phyloP scores from a whole-genome alignment of 2,329 filamentous ascomycete species.

The Pyrenophora tritici-repentis region DNA sequence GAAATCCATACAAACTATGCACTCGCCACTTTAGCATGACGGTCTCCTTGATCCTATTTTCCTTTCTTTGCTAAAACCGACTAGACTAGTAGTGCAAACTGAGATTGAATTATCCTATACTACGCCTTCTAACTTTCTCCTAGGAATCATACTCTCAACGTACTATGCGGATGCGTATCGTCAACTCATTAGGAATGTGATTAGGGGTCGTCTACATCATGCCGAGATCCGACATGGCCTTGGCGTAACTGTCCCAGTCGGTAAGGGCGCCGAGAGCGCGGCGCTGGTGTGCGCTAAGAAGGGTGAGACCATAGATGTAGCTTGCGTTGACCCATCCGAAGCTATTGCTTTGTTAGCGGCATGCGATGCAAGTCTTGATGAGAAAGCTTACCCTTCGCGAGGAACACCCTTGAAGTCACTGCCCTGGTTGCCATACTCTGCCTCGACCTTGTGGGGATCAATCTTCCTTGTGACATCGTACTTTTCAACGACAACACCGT shows the following conservation, averaged over 20 bases:
- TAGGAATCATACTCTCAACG: background rate
- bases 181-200: constrained; percentile 11
- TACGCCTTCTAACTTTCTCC: no score
- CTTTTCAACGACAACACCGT: constrained; percentile 97
- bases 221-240: constrained; percentile 58
- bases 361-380: background rate
- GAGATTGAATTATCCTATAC: no score
- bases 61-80: no score
- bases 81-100: no score
- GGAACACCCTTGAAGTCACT: constrained; percentile 94
- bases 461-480: constrained; percentile 92
- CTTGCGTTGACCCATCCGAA: constrained; percentile 99
- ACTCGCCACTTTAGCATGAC: no score
- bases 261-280: constrained; percentile 87
- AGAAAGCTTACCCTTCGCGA: constrained; percentile 82
- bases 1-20: no score
- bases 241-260: constrained; percentile 80
- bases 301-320: constrained; percentile 89
- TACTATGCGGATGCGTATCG: constrained; percentile 6
- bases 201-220: constrained; percentile 16
- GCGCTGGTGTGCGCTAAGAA: constrained; percentile 86
- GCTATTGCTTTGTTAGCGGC: constrained; percentile 55
- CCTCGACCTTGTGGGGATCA: constrained; percentile 91
- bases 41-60: no score
- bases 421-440: constrained; percentile 97